Base-by-base conservation (phyloP, 2,329 filamentous ascomycete species). In the Ciborinia camelliae region DNA sequence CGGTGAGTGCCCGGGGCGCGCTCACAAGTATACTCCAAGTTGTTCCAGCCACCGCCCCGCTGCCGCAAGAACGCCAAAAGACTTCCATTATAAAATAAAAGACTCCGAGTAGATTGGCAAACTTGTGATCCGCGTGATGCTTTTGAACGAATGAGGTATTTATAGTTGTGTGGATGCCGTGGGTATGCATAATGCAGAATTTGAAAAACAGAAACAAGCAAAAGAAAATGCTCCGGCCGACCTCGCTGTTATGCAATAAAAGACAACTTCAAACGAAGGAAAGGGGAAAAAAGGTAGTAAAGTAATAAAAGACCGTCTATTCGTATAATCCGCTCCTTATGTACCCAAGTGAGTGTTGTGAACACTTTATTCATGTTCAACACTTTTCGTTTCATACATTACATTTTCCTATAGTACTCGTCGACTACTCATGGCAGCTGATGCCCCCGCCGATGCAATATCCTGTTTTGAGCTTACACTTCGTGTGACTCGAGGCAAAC, bases 401-500 rank as follows among this genome's bases (percentile, higher is more conserved):
- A 47, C 26, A 59, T 59, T 2, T 12, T 26, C 26, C 30, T 37
- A 23, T 62, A 41, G 45, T 41, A 28, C 37, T 20, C 60, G 48
- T 47, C 63, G 66, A 43, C 83, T 80, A 72, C 77, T 82, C 84
- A 86, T 86, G 65, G 84, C 85, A 57, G 79, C 84, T 26, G 81
- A 82, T 39, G 85, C 85, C 55, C 84, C 84, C 23, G 81, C 84
- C 20, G 84, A 81, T n/a, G 85, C 85, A 55, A 86, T 74, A 71
- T 88, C 85, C 69, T 84, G 80, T 75, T 82, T 85, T 62, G 79
- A 81, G 70, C 85, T 87, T 67, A 80, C 82, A 64, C 78, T 85
- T 68, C 85, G 81, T 7, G 85, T 80, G 9, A 83, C 84, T 57
- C 85, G 80, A 20, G 85, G 85, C 14, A 88, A 77, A 62, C 77